phyloP scores from a whole-genome alignment of 345 rosid species.

The Syzygium oleosum region DNA sequence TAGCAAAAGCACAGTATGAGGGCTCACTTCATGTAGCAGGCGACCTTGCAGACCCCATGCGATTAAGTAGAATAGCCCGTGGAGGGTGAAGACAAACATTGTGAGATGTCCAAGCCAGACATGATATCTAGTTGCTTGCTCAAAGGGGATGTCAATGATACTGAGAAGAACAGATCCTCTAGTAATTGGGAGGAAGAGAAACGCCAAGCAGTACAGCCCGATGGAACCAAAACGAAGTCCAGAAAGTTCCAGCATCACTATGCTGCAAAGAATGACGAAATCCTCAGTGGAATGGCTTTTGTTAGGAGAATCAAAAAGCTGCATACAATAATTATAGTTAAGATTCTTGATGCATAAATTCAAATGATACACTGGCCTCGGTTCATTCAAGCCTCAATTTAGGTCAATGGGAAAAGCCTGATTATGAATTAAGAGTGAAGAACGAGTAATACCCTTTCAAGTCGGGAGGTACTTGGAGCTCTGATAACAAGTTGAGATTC shows the following conservation, averaged over 20 bases:
- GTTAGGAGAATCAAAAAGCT: background rate
- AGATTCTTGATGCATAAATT: background rate
- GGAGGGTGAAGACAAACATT: conserved; percentile 69
- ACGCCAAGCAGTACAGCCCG: conserved; percentile 59
- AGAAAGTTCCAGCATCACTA: conserved; percentile 33
- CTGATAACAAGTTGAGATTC: conserved; percentile 35
- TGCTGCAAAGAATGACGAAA: conserved; percentile 13
- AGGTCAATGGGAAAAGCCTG: background rate
- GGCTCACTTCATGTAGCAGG: conserved; percentile 49
- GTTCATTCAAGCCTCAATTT: background rate
- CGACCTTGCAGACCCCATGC: conserved; percentile 55
- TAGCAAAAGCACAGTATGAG: background rate
- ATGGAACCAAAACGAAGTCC: conserved; percentile 66
- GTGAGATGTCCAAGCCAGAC: conserved; percentile 93
- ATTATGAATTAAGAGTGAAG: background rate
- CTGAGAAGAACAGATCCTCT: conserved; percentile 91
- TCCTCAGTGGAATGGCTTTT: background rate
- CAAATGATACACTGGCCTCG: background rate
- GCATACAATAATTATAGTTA: background rate
- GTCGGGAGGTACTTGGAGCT: conserved; percentile 18
- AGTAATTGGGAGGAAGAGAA: conserved; percentile 76
- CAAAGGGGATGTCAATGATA: conserved; percentile 72
- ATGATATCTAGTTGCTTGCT: conserved; percentile 85
- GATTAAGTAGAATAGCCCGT: conserved; percentile 57
- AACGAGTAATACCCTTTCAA: conserved; percentile 24